phyloP scores from a whole-genome alignment of 306 rosid genomes.

The Cucumis hystrix region DNA sequence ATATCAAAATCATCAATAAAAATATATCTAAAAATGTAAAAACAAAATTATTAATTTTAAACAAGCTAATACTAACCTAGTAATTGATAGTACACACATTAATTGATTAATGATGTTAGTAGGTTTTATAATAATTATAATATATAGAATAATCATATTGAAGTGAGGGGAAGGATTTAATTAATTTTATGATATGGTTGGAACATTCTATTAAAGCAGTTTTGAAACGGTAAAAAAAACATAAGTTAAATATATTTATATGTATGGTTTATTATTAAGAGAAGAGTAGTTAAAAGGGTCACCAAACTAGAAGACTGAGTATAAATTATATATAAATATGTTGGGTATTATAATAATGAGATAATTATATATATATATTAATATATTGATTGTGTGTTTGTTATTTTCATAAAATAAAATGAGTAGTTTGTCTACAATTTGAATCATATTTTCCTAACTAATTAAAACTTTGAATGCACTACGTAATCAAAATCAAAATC shows the following conservation, averaged over 20 bases:
- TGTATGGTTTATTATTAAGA: background rate
- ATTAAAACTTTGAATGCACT: constrained; percentile 20
- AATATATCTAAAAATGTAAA: no score
- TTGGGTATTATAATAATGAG: background rate
- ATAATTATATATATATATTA: background rate
- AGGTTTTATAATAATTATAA: no score
- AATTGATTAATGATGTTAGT: no score
- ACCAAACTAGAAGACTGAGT: constrained; percentile 53
- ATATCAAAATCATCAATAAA: no score
- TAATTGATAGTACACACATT: no score
- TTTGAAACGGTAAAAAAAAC: background rate
- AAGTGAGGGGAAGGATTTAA: no score
- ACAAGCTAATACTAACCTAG: no score
- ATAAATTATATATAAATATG: background rate
- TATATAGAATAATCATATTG: no score
- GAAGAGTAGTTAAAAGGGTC: constrained; percentile 60
- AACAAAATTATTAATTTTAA: no score
- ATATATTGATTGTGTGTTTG: background rate
- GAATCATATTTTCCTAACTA: constrained; percentile 49
- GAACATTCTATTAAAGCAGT: background rate
- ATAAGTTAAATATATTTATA: background rate
- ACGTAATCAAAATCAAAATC: background rate
- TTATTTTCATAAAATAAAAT: background rate
- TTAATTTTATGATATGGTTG: background rate
- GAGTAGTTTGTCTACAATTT: constrained; percentile 8